These are phyloP conservation scores for Marchantia polymorpha DNA, from an alignment of 225 moss, liverwort and hornwort genomes.

Conservation along the genomic window DNA sequence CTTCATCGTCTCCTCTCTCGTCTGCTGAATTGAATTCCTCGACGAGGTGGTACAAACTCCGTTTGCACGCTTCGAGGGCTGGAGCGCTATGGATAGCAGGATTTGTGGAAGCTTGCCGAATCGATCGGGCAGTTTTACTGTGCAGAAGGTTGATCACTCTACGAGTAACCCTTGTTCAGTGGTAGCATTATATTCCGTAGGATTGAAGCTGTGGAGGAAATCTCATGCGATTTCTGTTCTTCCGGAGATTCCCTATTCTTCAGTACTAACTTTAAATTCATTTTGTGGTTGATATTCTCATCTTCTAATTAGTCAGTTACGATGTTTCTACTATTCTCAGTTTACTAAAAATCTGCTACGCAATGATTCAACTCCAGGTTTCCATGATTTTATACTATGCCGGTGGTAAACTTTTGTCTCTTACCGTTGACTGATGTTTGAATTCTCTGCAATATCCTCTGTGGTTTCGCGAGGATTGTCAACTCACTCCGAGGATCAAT, in stretches of 20 bases:
- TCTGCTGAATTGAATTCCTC: neutral
- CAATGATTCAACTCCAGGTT: too few relatives aligned
- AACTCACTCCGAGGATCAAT: too few relatives aligned
- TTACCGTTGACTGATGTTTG: too few relatives aligned
- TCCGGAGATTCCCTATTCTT: neutral
- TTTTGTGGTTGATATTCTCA: neutral
- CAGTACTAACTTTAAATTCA: neutral
- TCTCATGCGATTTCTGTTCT: neutral
- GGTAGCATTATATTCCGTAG: neutral
- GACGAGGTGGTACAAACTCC: constrained; percentile 9
- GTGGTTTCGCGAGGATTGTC: too few relatives aligned
- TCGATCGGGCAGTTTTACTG: constrained; percentile 30
- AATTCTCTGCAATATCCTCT: too few relatives aligned
- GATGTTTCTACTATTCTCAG: neutral
- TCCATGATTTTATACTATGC: too few relatives aligned
- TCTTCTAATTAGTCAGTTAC: neutral
- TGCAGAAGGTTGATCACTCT: constrained; percentile 28
- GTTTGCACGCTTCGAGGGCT: constrained; percentile 22
- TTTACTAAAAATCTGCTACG: neutral
- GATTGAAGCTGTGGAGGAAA: neutral
- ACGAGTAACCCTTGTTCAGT: neutral
- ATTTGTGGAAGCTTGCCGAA: constrained; percentile 47
- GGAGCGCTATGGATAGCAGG: constrained; percentile 41
- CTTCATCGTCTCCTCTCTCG: neutral
- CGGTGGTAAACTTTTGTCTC: too few relatives aligned